A percentile compares a stretch with the other conserved stretches of the same genome.
Evolutionary conservation across 176 grass and related monocot genomes (phyloP).

Genomic region (Eragrostis curvula): DNA sequence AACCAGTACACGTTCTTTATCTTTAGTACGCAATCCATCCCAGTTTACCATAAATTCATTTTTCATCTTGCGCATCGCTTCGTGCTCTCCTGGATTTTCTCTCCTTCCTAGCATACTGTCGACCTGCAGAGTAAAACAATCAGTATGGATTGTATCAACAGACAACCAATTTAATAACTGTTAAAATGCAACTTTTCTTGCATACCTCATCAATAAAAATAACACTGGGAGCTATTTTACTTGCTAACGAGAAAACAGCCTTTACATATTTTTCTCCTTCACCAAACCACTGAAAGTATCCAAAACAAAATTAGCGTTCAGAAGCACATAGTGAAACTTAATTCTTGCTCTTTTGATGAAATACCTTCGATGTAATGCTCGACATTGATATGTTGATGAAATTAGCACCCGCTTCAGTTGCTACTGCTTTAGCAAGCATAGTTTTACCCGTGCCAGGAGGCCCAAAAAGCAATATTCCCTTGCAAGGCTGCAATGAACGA

Average conservation of each 20-base stretch:
- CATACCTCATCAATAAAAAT: constrained; percentile 99
- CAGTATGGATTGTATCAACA: constrained; percentile 2
- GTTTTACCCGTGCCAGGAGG: constrained; percentile 99
- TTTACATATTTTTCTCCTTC: constrained; percentile 99
- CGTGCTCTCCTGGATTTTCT: constrained; percentile 98
- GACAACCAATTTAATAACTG: constrained; percentile 13
- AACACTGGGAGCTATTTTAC: constrained; percentile 98
- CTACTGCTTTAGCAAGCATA: constrained; percentile 99
- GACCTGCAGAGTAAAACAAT: constrained; percentile 60
- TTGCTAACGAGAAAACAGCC: constrained; percentile 96
- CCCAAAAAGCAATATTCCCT: constrained; percentile 99
- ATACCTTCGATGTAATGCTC: constrained; percentile 98
- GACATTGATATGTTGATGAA: constrained; percentile 99
- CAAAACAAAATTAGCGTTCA: constrained; percentile 31
- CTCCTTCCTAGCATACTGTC: constrained; percentile 99
- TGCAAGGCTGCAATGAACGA: constrained; percentile 84
- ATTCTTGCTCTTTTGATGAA: constrained; percentile 27
- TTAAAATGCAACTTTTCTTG: not conserved
- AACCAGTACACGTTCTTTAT: constrained; percentile 95
- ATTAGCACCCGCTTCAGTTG: constrained; percentile 97
- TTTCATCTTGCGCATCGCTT: constrained; percentile 99
- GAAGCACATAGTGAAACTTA: constrained; percentile 30
- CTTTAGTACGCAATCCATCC: constrained; percentile 97
- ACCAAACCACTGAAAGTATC: constrained; percentile 91
- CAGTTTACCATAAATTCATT: constrained; percentile 99